A percentile compares a stretch with the other conserved stretches of the same genome.
Evolutionary conservation across 2,329 filamentous ascomycete species (phyloP).

Genomic region (Lizonia empirigonia): DNA sequence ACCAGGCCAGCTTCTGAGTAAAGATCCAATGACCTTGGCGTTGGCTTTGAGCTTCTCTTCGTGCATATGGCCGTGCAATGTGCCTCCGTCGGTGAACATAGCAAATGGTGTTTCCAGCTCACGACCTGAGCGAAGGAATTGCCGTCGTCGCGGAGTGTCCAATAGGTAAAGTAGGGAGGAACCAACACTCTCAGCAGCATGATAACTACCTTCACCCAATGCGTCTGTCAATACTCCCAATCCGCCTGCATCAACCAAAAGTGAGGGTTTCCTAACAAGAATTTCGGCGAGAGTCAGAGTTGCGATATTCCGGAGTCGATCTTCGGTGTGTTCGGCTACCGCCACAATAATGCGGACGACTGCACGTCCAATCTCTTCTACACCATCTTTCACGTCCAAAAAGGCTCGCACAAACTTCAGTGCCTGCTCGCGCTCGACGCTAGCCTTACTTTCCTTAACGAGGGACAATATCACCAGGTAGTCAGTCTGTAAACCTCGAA

Average conservation of each 20-base stretch:
- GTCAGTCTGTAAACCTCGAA: constrained; percentile 86
- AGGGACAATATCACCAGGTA: constrained; percentile 89
- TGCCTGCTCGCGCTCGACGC: constrained; percentile 94
- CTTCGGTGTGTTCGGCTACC: constrained; percentile 83
- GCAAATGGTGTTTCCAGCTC: constrained; percentile 87
- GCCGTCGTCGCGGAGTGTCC: constrained; percentile 79
- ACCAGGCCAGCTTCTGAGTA: constrained; percentile 92
- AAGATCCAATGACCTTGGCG: constrained; percentile 86
- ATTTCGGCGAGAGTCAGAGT: constrained; percentile 93
- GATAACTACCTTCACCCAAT: constrained; percentile 87
- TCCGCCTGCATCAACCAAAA: constrained; percentile 83
- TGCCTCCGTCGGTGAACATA: constrained; percentile 82
- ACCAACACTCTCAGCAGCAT: constrained; percentile 86
- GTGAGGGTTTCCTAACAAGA: constrained; percentile 79
- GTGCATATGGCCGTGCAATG: constrained; percentile 56
- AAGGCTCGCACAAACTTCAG: constrained; percentile 96
- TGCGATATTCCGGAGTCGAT: constrained; percentile 86
- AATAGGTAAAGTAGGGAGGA: constrained; percentile 88
- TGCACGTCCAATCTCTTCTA: constrained; percentile 82
- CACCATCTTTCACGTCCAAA: constrained; percentile 90
- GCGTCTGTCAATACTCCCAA: constrained; percentile 89
- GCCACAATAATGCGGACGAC: constrained; percentile 89
- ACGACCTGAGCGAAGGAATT: constrained; percentile 83
- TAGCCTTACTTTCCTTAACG: constrained; percentile 95
- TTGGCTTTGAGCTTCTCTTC: constrained; percentile 79